Evolutionary conservation across 129 eudicot species (phyloP).

Genomic region (Smallanthus sonchifolius): DNA sequence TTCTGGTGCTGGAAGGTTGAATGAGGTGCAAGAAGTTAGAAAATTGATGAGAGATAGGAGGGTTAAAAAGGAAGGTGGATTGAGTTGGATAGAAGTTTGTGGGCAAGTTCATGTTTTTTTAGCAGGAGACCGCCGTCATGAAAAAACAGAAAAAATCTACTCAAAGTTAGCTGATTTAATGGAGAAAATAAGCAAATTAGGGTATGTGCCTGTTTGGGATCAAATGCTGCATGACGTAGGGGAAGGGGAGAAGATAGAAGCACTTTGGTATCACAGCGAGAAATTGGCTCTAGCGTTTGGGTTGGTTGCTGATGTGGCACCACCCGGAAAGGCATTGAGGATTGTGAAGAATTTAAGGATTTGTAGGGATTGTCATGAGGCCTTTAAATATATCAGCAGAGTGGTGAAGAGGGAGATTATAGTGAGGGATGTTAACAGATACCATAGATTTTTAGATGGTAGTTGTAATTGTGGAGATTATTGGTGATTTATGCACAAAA

Average conservation of each 20-base stretch:
- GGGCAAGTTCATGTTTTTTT: conserved; percentile 77
- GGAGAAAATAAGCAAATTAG: conserved; percentile 53
- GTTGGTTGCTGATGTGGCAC: conserved; percentile 53
- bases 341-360: conserved; percentile 80
- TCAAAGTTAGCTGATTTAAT: conserved; percentile 51
- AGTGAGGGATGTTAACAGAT: conserved; percentile 78
- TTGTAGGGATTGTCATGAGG: conserved; percentile 87
- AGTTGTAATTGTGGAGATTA: conserved; percentile 71
- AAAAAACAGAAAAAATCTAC: conserved; percentile 48
- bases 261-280: conserved; percentile 73
- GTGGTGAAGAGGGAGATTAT: conserved; percentile 67
- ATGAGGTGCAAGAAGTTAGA: conserved; percentile 54
- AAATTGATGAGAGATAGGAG: conserved; percentile 60
- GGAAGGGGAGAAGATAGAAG: conserved; percentile 50
- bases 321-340: conserved; percentile 77
- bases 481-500: conserved; percentile 40
- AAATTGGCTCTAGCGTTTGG: conserved; percentile 84
- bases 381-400: conserved; percentile 64
- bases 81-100: conserved; percentile 83
- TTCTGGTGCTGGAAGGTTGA: conserved; percentile 49
- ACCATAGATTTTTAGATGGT: conserved; percentile 71
- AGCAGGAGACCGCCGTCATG: conserved; percentile 68
- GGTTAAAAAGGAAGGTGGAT: conserved; percentile 68
- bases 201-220: conserved; percentile 58
- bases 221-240: conserved; percentile 64